Evolutionary conservation across 2,329 filamentous ascomycete species (phyloP).

Genomic region (Pseudocercospora vitis): DNA sequence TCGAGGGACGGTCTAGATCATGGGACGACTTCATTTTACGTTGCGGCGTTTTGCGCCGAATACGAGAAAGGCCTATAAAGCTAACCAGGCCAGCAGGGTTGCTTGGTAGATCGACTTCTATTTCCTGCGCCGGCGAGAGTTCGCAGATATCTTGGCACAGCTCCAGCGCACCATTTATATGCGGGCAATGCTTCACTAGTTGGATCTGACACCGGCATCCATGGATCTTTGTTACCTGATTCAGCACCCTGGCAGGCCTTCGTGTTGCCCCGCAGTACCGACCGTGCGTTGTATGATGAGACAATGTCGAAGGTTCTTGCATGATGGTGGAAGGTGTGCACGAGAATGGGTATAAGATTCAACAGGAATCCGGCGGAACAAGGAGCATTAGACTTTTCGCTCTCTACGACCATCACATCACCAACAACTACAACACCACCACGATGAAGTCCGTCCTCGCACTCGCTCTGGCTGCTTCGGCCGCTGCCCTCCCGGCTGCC

Average conservation of each 20-base stretch:
- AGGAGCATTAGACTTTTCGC: neutral
- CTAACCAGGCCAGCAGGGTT: neutral
- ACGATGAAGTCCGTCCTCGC: slow-evolving; percentile 32
- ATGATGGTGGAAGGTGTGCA: neutral
- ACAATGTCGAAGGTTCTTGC: neutral
- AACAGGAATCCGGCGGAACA: neutral
- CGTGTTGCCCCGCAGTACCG: slow-evolving; percentile 6
- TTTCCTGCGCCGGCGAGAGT: neutral
- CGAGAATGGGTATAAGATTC: neutral
- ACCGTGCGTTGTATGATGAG: slow-evolving; percentile 1
- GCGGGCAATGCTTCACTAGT: neutral
- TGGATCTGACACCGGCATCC: slow-evolving; percentile 3
- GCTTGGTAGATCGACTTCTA: neutral
- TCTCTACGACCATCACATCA: neutral
- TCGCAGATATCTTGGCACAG: neutral
- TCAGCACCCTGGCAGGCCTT: neutral
- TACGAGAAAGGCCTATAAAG: too few relatives aligned
- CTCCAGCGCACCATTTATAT: neutral
- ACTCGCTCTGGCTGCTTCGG: slow-evolving; percentile 23
- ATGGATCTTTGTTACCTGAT: too few relatives aligned
- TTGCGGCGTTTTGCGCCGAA: slow-evolving; percentile 1
- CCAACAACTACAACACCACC: slow-evolving; percentile 8
- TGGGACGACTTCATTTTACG: too few relatives aligned
- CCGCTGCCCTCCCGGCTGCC: slow-evolving; percentile 21
- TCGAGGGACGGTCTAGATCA: too few relatives aligned